Evolutionary conservation across 2,329 filamentous ascomycete species (phyloP).

Genomic region (Fusarium hostae): DNA sequence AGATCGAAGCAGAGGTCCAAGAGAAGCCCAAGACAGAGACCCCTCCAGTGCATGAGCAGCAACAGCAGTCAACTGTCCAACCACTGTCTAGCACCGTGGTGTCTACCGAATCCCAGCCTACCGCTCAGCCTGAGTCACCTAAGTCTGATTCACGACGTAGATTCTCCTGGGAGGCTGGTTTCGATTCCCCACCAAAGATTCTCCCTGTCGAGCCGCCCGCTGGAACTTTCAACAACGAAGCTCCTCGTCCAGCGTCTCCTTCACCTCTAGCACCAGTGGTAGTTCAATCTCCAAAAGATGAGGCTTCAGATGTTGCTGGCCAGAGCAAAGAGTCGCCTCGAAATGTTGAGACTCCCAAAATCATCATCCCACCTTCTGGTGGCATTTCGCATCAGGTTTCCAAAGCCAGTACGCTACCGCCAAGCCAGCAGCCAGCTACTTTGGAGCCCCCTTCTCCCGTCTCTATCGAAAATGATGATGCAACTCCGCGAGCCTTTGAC

Average conservation of each 20-base stretch:
- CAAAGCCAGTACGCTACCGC: slow-evolving; percentile 35
- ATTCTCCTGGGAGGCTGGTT: slow-evolving; percentile 53
- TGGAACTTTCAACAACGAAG: slow-evolving; percentile 5
- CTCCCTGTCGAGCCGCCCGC: slow-evolving; percentile 22
- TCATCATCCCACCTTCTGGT: slow-evolving; percentile 33
- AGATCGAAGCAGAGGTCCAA: slow-evolving; percentile 1
- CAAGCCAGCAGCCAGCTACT: slow-evolving; percentile 32
- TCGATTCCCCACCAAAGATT: slow-evolving; percentile 35
- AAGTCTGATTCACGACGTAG: slow-evolving; percentile 41
- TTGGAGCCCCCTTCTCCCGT: slow-evolving; percentile 58
- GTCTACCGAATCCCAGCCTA: slow-evolving; percentile 9
- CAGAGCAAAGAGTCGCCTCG: slow-evolving; percentile 29
- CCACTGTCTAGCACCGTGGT: background rate
- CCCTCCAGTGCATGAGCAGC: slow-evolving; percentile 1
- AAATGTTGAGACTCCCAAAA: slow-evolving; percentile 31
- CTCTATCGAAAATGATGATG: slow-evolving; percentile 52
- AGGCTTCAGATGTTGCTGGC: slow-evolving; percentile 9
- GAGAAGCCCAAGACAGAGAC: slow-evolving; percentile 7
- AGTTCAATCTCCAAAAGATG: slow-evolving; percentile 26
- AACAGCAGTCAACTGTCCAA: background rate
- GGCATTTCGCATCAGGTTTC: slow-evolving; percentile 43
- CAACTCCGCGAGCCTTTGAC: slow-evolving; percentile 35
- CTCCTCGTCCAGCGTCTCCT: slow-evolving; percentile 18
- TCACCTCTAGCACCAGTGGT: slow-evolving; percentile 22
- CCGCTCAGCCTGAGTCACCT: slow-evolving; percentile 7